phyloP scores from a whole-genome alignment of 2,329 filamentous ascomycete species.

The Aspergillus sp. region DNA sequence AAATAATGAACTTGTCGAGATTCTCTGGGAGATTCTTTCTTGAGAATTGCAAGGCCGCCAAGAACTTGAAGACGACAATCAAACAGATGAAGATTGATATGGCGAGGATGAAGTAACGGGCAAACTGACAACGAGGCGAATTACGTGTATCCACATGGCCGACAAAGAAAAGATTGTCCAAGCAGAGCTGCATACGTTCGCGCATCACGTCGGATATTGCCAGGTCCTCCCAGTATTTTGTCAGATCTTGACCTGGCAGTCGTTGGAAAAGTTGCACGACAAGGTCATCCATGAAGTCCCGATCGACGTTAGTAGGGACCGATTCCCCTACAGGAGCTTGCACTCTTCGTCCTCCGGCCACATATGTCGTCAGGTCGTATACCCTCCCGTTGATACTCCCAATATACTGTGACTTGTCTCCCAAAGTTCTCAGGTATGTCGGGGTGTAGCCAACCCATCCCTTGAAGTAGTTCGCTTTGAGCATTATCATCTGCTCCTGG shows the following conservation, averaged over 20 bases:
- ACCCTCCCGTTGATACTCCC: slow-evolving; percentile 77
- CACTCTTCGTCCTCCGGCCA: slow-evolving; percentile 70
- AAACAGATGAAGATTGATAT: slow-evolving; percentile 77
- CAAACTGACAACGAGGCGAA: slow-evolving; percentile 80
- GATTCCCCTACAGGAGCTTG: slow-evolving; percentile 57
- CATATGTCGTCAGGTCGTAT: slow-evolving; percentile 87
- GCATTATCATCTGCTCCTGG: slow-evolving; percentile 77
- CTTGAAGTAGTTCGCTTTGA: slow-evolving; percentile 79
- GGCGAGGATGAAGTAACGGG: slow-evolving; percentile 83
- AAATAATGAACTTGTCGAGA: slow-evolving; percentile 97
- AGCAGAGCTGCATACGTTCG: slow-evolving; percentile 72
- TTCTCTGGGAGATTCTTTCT: slow-evolving; percentile 91
- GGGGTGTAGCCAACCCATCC: slow-evolving; percentile 83
- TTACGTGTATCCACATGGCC: slow-evolving; percentile 89
- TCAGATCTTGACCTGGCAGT: slow-evolving; percentile 75
- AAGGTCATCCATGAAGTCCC: slow-evolving; percentile 76
- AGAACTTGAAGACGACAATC: slow-evolving; percentile 93
- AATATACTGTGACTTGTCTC: slow-evolving; percentile 64
- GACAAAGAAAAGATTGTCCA: slow-evolving; percentile 94
- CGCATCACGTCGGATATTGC: slow-evolving; percentile 59
- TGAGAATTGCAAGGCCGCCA: slow-evolving; percentile 92
- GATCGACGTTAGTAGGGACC: slow-evolving; percentile 53
- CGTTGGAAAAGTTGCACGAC: slow-evolving; percentile 77
- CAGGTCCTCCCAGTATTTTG: slow-evolving; percentile 77
- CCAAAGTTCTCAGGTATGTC: slow-evolving; percentile 72